Evolutionary conservation across 2,329 filamentous ascomycete species (phyloP), one percentile per base, ranked within the genome.

Genomic region (Huntiella moniliformis): DNA sequence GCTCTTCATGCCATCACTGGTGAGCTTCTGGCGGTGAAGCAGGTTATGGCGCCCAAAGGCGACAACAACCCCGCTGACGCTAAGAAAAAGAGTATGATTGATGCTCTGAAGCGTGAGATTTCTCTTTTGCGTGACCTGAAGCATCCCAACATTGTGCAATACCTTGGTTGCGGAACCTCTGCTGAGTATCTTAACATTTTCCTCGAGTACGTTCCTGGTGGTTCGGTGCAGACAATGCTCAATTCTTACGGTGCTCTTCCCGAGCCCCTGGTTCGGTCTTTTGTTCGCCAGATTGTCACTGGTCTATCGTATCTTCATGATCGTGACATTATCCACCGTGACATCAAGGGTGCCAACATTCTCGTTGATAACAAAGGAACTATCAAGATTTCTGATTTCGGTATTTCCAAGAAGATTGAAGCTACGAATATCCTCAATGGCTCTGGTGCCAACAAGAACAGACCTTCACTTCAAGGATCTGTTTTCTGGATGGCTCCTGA

Each of bases 401-500:
- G 91, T 58, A 96, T 98, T 59, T 92, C 83, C 51, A 98, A 98
- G 70, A 92, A 93, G 60, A 82, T 96, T 36, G 88, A 96, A 62
- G 86, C 86, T 11, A 80, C 84, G 48, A 91, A 87, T 50, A 74
- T 95, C 38, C 74, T 93, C 40, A 77, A 61, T 57, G 79, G 69
- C 54, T 79, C 67, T 57, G 73, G 70, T 56, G 78, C 77, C 61
- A 77, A 72, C 61, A 78, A 76, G 59, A 70, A 81, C 56, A 68
- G 77, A 4, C 76, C 77, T 2, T 96, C 88, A 1, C 73, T 98
- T 3, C 91, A 98, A 61, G 91, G 91, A 11, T 95, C 86, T 18
- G 91, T 98, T 44, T 98, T 95, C 66, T 98, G 91, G 91, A 98
- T 98, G 91, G 91, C 91, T 1, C 91, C 91, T 6, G 91, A 98